Evolutionary conservation across 495 filamentous ascomycete genomes (phyloP), one percentile per base, ranked within the genome.

Genomic region (Recurvomyces mirabilis): DNA sequence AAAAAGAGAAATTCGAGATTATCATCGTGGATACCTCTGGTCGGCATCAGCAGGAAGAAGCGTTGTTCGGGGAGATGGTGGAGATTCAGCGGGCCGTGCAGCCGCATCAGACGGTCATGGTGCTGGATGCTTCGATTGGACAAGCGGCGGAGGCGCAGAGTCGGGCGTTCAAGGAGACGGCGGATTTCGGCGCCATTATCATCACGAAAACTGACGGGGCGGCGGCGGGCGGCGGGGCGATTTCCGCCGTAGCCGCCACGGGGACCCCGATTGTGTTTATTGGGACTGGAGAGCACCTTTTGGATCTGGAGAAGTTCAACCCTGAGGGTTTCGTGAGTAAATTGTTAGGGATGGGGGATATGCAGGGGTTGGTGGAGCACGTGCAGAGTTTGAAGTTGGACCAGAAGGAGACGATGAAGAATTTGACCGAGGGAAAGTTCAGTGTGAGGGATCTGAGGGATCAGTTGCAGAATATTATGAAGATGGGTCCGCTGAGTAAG

Each of bases 141-240:
- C 91, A 99, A 63, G 79, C 86, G 46, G 91, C 91, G 3, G 91
- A 99, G 64, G 82, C 81, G 1, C 91, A 99, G 56, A 87, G 84
- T 20, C 79, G 88, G 46, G 91, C 91, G 0, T 99, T 99, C 75
- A 96, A 99, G 59, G 89, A 93, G 42, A 85, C 87, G 7, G 91
- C 91, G 4, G 87, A 94, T 64, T 98, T 96, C 58, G 91, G 91
- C 53, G 91, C 93, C 46, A 98, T 98, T 59, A 93, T 98, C 46
- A 94, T 98, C 56, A 96, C 91, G 41, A 98, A 98, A 68, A 96
- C 91, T 0, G 91, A 98, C 60, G 91, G 91, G 23, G 85, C 94
- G 55, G 91, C 91, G 0, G 82, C 81, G 17, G 91, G 91, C 47
- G 91, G 91, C 67, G 91, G 91, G 59, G 91, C 91, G 38, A 98